Base-by-base conservation (phyloP, 176 grass and related monocot genomes). In the Rhynchospora breviuscula region DNA sequence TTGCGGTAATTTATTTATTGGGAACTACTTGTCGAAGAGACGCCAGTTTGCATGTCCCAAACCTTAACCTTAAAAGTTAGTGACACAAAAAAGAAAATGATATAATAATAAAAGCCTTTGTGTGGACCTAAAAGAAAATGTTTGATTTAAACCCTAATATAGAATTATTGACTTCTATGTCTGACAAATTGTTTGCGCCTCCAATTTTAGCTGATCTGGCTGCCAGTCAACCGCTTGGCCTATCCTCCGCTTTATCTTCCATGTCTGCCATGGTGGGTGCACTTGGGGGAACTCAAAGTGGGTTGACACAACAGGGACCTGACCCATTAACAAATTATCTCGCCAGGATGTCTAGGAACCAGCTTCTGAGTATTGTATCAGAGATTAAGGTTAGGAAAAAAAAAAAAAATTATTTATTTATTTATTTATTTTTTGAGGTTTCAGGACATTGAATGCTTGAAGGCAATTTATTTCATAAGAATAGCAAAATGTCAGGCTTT, bases 301-400 rank as follows among this genome's bases (percentile, higher is more conserved):
- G 93, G 73, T 91, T 70, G 84, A 63, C 82, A 67, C 89, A 90
- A 79, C 89, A 83, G 64, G 93, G 93, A 89, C 92, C 93, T 10
- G 97, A 99, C 87, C 87, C 91, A 67, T 87, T 99, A 74, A 99
- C 97, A 78, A 91, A 96, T 85, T 90, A 92, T 84, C 91, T 99
- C 75, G 83, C 91, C 57, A 93, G 93, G 87, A 88, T 99, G 88
- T 95, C 97, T 74, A 91, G 91, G 81, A 88, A 89, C 51, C 93
- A 99, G 78, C 83, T 99, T 81, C 79, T 86, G 80, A 87, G 91
- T 84, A 85, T 99, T 88, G 82, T 99, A 89, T 90, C 91, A 2
- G 97, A 93, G 77, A 89, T 93, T 57, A 99, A 99, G 97, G 97
- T 99, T 59, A 83, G 78, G 9, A 67, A 78, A 57, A 40, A 66